Percentiles rank a stretch among this genome's conserved stretches.
Evolutionary conservation across 2,329 filamentous ascomycete genomes (phyloP).

Genomic region (Xylariaceae sp.): DNA sequence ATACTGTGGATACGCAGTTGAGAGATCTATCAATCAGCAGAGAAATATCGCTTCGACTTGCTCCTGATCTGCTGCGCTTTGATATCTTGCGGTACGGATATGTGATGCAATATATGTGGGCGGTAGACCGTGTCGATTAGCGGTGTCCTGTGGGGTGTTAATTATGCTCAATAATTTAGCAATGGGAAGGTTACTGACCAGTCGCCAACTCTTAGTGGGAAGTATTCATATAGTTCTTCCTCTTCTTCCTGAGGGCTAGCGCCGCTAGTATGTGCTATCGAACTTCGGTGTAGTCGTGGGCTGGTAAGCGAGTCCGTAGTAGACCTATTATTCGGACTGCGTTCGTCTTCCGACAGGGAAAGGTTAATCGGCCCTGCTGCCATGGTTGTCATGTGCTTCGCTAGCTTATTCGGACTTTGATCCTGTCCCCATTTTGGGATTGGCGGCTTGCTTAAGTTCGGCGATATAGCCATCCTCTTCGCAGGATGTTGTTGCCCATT

Average conservation of each 20-base stretch:
- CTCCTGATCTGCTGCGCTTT: constrained; percentile 64
- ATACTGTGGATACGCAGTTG: not conserved
- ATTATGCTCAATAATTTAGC: not conserved
- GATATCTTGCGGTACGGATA: constrained; percentile 63
- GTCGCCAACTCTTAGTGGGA: constrained; percentile 84
- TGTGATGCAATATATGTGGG: constrained; percentile 92
- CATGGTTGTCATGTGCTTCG: constrained; percentile 21
- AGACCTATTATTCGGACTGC: constrained; percentile 49
- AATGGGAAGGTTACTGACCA: constrained; percentile 48
- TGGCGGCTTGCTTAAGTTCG: constrained; percentile 47
- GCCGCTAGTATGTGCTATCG: constrained; percentile 36
- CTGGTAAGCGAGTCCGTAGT: constrained; percentile 47
- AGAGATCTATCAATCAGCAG: constrained; percentile 48
- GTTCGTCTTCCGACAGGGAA: constrained; percentile 58
- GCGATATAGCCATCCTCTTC: constrained; percentile 52
- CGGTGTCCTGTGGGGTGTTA: constrained; percentile 19
- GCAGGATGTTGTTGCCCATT: constrained; percentile 40
- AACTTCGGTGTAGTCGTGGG: constrained; percentile 36
- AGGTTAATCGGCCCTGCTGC: constrained; percentile 43
- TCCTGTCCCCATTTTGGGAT: constrained; percentile 47
- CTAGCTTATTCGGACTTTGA: constrained; percentile 22
- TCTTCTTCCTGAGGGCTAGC: constrained; percentile 70
- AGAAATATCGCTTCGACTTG: constrained; percentile 69
- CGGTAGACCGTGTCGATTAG: constrained; percentile 30
- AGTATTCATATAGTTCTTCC: constrained; percentile 90